Base-by-base conservation (phyloP, 2,329 filamentous ascomycete genomes). In the Diaporthe aspalathi region DNA sequence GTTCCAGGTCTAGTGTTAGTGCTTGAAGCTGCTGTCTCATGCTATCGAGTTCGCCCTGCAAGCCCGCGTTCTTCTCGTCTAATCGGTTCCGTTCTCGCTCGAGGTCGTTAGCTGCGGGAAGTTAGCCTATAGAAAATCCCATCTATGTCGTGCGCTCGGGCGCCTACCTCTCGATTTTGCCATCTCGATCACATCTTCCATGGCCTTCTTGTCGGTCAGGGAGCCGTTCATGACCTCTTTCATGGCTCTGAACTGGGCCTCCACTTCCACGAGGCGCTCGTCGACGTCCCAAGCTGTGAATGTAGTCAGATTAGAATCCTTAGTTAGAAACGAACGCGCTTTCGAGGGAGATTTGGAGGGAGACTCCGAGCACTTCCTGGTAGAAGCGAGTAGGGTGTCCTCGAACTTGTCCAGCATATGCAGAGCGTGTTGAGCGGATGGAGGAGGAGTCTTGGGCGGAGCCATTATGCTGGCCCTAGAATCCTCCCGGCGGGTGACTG, bases 271-370 rank as follows among this genome's bases (percentile, higher is more conserved):
- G 75, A 98, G 88, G 74, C 92, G 90, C 73, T 89, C 89, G 76
- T 94, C 91, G 75, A 94, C 90, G 79, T 98, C 94, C 88, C 92
- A 95, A 77, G 88, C 92, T 93, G 88, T 74, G 81, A 85, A 89
- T 43, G 79, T 81, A 76, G 84, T 86, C 75, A 88, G 83, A 87
- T 93, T 92, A 90, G 94, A 94, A 85, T 91, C 84, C 84, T 91
- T 92, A 75, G 88, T 91, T 77, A 95, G 85, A 84, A 87, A 95
- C 1, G 79, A 77, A 80, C 45, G 67, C 43, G 49, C 50, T 54
- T 70, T 72, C 38, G 68, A 72, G 68, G 67, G 72, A 67, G 66
- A 76, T 74, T 88, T 87, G 45, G 75, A 81, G 72, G 84, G 84
- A 77, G 83, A 81, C 27, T 71, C 63, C 17, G 77, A 77, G 69